A percentile compares a stretch with the other conserved stretches of the same genome.
Conservation (phyloP, 2,329 filamentous ascomycete species). For the Fusarium stilboides region DNA sequence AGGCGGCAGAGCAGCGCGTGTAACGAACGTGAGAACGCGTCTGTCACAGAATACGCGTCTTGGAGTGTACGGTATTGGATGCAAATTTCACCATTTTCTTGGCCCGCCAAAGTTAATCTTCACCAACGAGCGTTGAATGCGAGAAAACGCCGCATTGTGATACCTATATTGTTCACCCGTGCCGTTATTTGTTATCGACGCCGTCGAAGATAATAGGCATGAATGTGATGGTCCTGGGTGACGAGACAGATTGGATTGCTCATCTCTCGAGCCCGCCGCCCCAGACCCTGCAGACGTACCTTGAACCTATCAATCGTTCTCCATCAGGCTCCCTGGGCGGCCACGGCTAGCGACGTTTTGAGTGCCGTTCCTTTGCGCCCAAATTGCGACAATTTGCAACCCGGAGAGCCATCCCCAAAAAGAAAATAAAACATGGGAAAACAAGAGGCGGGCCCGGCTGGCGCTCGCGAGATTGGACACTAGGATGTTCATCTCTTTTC, state of each 20-base stretch:
- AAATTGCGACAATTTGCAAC: constrained; percentile 43
- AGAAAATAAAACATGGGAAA: constrained; percentile 33
- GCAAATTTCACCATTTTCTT: constrained; percentile 31
- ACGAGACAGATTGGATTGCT: constrained; percentile 39
- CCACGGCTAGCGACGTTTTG: constrained; percentile 23
- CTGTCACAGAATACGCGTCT: constrained; percentile 31
- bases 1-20: constrained; percentile 33
- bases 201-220: constrained; percentile 32
- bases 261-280: constrained; percentile 17
- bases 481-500: constrained; percentile 30
- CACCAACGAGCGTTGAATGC: constrained; percentile 6
- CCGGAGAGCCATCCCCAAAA: constrained; percentile 37
- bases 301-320: constrained; percentile 29
- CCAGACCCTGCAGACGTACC: constrained; percentile 19
- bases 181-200: constrained; percentile 18
- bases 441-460: constrained; percentile 24
- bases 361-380: constrained; percentile 9
- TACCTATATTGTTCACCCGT: constrained; percentile 25
- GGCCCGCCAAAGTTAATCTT: constrained; percentile 23
- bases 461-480: constrained; percentile 41
- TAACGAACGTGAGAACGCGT: constrained; percentile 32
- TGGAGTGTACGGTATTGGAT: constrained; percentile 1
- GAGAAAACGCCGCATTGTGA: constrained; percentile 22
- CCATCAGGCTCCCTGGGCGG: neutral
- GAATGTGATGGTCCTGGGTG: constrained; percentile 28